These are phyloP conservation scores for Sporisorium iseilematis-ciliati DNA, from an alignment of 1,284 basidiomycete species.

Conservation along the genomic window DNA sequence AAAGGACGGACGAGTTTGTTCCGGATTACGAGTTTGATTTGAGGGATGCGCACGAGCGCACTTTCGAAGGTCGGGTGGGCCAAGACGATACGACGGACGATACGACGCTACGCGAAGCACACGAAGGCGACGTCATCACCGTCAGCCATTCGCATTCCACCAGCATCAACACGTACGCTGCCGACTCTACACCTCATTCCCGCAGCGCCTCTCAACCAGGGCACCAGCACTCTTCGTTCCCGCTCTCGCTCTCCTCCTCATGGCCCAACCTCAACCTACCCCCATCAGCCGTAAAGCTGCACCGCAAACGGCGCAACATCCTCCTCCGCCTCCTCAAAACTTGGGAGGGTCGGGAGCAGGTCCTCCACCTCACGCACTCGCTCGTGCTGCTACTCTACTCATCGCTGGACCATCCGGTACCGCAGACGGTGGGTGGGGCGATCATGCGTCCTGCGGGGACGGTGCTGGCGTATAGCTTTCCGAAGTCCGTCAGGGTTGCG, in stretches of 20 bases:
- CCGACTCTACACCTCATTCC: slow-evolving; percentile 16
- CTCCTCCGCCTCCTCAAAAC: slow-evolving; percentile 43
- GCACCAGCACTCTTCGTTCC: slow-evolving; percentile 11
- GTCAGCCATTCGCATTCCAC: slow-evolving; percentile 38
- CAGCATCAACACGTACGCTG: slow-evolving; percentile 18
- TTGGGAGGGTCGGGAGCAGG: slow-evolving; percentile 43
- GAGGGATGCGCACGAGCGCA: slow-evolving; percentile 32
- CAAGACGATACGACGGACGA: neutral
- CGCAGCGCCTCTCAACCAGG: slow-evolving; percentile 18
- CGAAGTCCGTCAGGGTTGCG: slow-evolving; percentile 26
- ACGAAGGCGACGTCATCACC: slow-evolving; percentile 37
- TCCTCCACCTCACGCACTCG: slow-evolving; percentile 42
- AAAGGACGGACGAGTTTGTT: slow-evolving; percentile 5
- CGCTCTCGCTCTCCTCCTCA: slow-evolving; percentile 21
- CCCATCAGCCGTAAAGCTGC: slow-evolving; percentile 30
- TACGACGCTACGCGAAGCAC: slow-evolving; percentile 22
- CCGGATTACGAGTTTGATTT: slow-evolving; percentile 37
- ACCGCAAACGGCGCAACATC: slow-evolving; percentile 26
- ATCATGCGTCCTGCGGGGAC: slow-evolving; percentile 29
- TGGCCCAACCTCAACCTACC: slow-evolving; percentile 38
- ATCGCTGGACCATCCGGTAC: slow-evolving; percentile 28
- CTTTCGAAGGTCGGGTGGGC: neutral
- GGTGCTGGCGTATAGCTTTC: slow-evolving; percentile 27
- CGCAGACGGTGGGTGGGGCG: slow-evolving; percentile 23
- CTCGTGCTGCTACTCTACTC: slow-evolving; percentile 45